Conservation (phyloP, 164 flowering plant genomes). For the Aristolochia fimbriata region DNA sequence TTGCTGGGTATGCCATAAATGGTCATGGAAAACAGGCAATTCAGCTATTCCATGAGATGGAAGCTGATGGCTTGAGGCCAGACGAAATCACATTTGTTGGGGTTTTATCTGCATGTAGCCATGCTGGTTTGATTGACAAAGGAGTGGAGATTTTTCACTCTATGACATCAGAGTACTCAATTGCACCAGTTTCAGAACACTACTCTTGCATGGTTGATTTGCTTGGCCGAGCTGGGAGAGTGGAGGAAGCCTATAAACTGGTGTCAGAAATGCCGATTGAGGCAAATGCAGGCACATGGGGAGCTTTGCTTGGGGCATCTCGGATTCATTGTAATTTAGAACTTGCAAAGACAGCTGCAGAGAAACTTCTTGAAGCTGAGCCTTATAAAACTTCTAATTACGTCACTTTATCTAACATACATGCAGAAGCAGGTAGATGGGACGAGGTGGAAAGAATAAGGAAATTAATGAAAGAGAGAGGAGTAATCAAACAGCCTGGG, state of each 20-base stretch:
- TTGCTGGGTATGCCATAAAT: constrained; percentile 15
- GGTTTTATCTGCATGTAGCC: constrained; percentile 19
- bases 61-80: constrained; percentile 7
- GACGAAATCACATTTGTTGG: constrained; percentile 18
- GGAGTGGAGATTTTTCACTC: constrained; percentile 13
- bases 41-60: constrained; percentile 12
- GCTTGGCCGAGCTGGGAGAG: constrained; percentile 14
- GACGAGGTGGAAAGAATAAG: constrained; percentile 17
- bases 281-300: constrained; percentile 16
- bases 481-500: constrained; percentile 15
- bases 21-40: constrained; percentile 14
- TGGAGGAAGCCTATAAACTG: constrained; percentile 15
- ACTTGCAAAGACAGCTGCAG: constrained; percentile 17
- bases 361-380: constrained; percentile 16
- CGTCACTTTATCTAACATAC: constrained; percentile 15
- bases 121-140: constrained; percentile 13
- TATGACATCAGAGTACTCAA: constrained; percentile 8
- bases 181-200: constrained; percentile 16
- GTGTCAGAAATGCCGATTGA: constrained; percentile 15
- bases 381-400: constrained; percentile 18
- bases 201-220: constrained; percentile 17
- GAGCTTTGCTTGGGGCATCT: constrained; percentile 18
- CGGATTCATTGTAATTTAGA: constrained; percentile 8
- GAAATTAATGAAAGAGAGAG: constrained; percentile 12
- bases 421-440: constrained; percentile 17